phyloP scores from a whole-genome alignment of 208 protist species.

The Trichomonas gallinae region DNA sequence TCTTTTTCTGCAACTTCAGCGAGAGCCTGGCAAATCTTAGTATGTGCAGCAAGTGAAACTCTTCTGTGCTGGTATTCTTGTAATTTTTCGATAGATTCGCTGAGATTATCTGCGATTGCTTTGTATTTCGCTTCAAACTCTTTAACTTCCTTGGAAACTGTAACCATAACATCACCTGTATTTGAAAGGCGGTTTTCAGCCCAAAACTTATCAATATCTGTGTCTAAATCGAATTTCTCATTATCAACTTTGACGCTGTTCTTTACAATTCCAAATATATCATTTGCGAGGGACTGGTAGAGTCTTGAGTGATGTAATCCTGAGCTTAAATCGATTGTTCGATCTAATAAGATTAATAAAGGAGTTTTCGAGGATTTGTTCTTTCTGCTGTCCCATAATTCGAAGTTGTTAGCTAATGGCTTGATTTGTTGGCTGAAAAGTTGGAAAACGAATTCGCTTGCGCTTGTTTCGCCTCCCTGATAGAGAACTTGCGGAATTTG shows the following conservation, averaged over 20 bases:
- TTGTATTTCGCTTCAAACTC: background rate
- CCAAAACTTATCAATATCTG: background rate
- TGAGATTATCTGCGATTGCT: background rate
- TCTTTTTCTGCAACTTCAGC: background rate
- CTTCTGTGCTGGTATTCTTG: background rate
- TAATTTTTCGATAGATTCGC: background rate
- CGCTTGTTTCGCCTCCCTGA: background rate
- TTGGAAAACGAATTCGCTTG: background rate
- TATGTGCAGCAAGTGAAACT: background rate
- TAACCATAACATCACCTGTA: background rate
- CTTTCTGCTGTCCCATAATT: background rate
- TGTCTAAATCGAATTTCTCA: background rate
- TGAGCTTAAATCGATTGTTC: background rate
- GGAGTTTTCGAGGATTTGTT: background rate
- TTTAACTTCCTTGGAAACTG: background rate
- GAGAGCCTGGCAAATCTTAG: background rate
- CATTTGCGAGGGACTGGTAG: background rate
- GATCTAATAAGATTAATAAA: background rate
- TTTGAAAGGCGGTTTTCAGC: background rate
- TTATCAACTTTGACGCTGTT: background rate
- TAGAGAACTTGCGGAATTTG: background rate
- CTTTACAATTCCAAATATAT: background rate
- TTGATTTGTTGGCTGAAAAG: background rate
- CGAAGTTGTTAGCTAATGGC: background rate
- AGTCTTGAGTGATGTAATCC: background rate